A percentile compares a stretch with the other conserved stretches of the same genome.
Evolutionary conservation across 768 basidiomycete genomes (phyloP).

Genomic region (Tylopilus subfusipes): DNA sequence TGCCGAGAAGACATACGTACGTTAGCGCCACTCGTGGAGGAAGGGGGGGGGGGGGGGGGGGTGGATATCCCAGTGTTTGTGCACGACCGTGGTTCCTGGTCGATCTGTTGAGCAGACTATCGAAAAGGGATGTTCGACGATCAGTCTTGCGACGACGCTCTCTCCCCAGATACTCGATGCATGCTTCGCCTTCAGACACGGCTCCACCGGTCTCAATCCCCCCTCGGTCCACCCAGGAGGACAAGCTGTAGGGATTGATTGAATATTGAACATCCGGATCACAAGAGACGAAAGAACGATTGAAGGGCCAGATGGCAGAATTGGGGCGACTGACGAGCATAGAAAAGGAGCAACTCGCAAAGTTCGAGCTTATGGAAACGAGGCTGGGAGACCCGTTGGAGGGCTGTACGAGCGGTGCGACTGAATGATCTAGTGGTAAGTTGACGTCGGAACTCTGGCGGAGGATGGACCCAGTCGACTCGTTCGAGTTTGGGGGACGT

Average conservation of each 20-base stretch:
- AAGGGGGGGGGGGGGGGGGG: constrained; percentile 55
- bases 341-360: constrained; percentile 58
- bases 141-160: constrained; percentile 53
- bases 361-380: constrained; percentile 51
- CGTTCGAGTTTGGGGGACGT: too few relatives aligned
- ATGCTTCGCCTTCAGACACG: constrained; percentile 73
- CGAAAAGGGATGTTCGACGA: constrained; percentile 46
- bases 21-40: constrained; percentile 64
- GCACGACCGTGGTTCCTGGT: background rate
- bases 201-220: constrained; percentile 77
- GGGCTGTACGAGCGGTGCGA: constrained; percentile 54
- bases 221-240: constrained; percentile 71
- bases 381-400: constrained; percentile 53
- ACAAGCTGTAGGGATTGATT: constrained; percentile 81
- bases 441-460: too few relatives aligned
- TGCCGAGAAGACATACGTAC: constrained; percentile 59
- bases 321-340: constrained; percentile 58
- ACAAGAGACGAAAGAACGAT: constrained; percentile 53
- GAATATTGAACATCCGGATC: constrained; percentile 53
- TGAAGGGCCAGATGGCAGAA: constrained; percentile 55
- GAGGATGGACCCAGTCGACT: too few relatives aligned
- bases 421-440: too few relatives aligned
- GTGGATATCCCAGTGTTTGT: background rate
- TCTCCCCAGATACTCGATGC: constrained; percentile 81
- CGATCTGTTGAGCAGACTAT: constrained; percentile 46